Conservation (phyloP, 306 rosid species). For the Cajanus cajan region DNA sequence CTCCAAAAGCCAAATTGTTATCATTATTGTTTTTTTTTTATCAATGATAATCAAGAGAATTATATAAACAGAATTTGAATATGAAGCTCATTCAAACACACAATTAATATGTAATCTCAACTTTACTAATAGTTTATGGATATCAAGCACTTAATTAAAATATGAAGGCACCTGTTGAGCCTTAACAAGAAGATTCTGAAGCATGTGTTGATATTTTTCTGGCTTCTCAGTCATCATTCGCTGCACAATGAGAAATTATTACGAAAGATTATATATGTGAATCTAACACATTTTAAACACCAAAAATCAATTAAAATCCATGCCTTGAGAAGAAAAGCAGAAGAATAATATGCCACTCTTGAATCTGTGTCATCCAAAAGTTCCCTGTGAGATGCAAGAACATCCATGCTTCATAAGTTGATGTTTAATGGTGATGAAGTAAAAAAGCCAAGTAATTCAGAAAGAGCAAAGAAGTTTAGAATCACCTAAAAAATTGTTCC, state of each 20-base stretch:
- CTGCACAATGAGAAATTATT: slow-evolving; percentile 50
- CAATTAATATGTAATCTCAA: slow-evolving; percentile 14
- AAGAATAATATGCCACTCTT: slow-evolving; percentile 93
- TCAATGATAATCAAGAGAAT: background rate
- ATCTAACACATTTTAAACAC: slow-evolving; percentile 8
- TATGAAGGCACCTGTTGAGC: slow-evolving; percentile 91
- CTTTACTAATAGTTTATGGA: slow-evolving; percentile 1
- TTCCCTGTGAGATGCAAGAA: slow-evolving; percentile 59
- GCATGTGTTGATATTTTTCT: slow-evolving; percentile 92
- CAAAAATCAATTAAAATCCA: slow-evolving; percentile 37
- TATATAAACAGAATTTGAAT: slow-evolving; percentile 12
- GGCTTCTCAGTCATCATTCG: slow-evolving; percentile 97
- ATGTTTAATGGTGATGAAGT: slow-evolving; percentile 7
- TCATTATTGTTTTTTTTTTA: background rate
- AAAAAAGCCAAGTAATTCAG: background rate
- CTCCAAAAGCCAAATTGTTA: background rate
- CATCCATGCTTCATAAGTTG: background rate
- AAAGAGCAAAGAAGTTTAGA: slow-evolving; percentile 15
- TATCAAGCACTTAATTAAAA: slow-evolving; percentile 31
- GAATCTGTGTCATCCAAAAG: slow-evolving; percentile 98
- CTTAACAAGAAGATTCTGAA: slow-evolving; percentile 89
- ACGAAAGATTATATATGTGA: background rate
- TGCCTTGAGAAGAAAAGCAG: slow-evolving; percentile 98
- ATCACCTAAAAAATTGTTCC: slow-evolving; percentile 93
- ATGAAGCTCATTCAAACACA: background rate